These are phyloP conservation scores for Cladochytrium replicatum DNA, from an alignment of 192 early-diverging fungal genomes.

Conservation along the genomic window DNA sequence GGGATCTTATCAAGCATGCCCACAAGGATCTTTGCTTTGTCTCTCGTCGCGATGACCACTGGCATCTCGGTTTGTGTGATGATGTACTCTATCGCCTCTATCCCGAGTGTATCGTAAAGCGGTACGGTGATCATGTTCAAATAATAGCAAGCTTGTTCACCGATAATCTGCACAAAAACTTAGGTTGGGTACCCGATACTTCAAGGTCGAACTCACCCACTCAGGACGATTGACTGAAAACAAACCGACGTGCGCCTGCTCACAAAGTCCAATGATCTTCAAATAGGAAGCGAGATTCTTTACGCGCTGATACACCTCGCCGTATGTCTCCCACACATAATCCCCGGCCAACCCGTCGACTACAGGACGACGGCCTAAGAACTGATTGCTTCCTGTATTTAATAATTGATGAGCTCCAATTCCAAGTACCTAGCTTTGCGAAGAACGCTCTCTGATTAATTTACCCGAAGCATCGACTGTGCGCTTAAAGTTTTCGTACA, in stretches of 20 bases:
- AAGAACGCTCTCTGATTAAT: too few relatives aligned
- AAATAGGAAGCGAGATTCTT: conserved; percentile 47
- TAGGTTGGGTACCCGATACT: too few relatives aligned
- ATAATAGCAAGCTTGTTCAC: conserved; percentile 53
- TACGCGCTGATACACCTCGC: conserved; percentile 42
- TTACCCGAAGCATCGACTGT: too few relatives aligned
- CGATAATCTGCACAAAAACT: too few relatives aligned
- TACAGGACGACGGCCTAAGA: conserved; percentile 58
- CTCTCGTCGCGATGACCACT: conserved; percentile 42
- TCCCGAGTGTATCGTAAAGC: conserved; percentile 69
- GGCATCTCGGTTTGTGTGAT: conserved; percentile 63
- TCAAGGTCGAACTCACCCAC: conserved; percentile 45
- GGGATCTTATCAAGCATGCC: conserved; percentile 51
- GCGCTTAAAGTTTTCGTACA: too few relatives aligned
- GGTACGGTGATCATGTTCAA: conserved; percentile 67
- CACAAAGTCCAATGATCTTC: conserved; percentile 6
- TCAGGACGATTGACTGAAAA: conserved; percentile 67
- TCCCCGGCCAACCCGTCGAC: conserved; percentile 37
- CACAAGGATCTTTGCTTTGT: conserved; percentile 31
- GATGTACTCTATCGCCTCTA: conserved; percentile 49
- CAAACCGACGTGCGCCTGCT: conserved; percentile 45
- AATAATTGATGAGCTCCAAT: too few relatives aligned
- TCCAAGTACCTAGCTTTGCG: too few relatives aligned
- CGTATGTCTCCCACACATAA: conserved; percentile 55
- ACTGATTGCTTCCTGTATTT: conserved; percentile 26